Evolutionary conservation across 345 rosid genomes (phyloP).

Genomic region (Pistacia integerrima): DNA sequence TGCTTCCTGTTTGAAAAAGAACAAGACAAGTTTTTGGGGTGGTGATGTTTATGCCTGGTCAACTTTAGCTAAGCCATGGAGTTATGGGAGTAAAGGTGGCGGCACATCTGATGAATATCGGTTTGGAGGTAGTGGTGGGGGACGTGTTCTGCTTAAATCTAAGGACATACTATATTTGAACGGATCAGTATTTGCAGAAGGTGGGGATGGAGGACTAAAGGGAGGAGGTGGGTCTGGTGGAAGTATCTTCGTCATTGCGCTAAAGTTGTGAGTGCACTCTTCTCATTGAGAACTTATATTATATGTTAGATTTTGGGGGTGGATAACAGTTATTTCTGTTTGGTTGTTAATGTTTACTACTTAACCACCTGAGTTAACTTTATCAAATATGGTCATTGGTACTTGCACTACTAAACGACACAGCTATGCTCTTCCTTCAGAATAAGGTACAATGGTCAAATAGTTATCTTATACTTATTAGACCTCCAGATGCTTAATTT

Average conservation of each 20-base stretch:
- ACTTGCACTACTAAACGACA: not conserved
- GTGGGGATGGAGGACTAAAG: constrained; percentile 74
- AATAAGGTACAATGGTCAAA: not conserved
- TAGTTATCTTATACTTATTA: not conserved
- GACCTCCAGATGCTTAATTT: not conserved
- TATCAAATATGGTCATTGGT: not conserved
- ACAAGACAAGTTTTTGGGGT: constrained; percentile 73
- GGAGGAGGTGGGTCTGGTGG: constrained; percentile 99
- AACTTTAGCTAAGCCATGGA: constrained; percentile 80
- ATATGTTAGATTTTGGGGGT: not conserved
- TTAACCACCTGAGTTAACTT: constrained; percentile 10
- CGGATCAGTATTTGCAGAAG: constrained; percentile 79
- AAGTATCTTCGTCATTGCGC: constrained; percentile 61
- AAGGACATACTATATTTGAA: constrained; percentile 68
- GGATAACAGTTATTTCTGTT: not conserved
- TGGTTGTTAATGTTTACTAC: not conserved
- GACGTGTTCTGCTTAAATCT: constrained; percentile 65
- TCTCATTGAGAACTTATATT: not conserved
- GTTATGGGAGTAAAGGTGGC: constrained; percentile 94
- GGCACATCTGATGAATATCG: constrained; percentile 45
- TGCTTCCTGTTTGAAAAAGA: constrained; percentile 77
- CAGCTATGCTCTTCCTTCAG: not conserved
- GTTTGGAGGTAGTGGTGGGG: constrained; percentile 90
- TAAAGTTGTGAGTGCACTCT: constrained; percentile 72
- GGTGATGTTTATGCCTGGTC: constrained; percentile 98